Evolutionary conservation across 192 early-diverging fungal species (phyloP).

Genomic region (Coemansia sp.): DNA sequence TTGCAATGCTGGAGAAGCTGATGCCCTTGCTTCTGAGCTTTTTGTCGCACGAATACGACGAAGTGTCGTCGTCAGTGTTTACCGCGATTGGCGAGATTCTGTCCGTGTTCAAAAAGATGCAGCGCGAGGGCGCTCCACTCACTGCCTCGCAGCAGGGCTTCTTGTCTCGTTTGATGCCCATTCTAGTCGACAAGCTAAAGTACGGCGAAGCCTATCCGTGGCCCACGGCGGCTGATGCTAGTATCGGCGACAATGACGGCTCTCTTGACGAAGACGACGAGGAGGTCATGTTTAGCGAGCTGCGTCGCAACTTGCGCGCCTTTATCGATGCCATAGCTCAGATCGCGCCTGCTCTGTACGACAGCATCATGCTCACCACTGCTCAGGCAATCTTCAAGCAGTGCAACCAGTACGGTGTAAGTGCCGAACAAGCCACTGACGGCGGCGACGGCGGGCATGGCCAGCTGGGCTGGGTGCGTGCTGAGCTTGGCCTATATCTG

Average conservation of each 20-base stretch:
- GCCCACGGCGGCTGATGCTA: slow-evolving; percentile 38
- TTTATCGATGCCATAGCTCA: slow-evolving; percentile 78
- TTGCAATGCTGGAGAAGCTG: slow-evolving; percentile 72
- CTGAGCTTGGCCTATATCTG: slow-evolving; percentile 53
- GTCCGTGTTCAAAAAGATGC: slow-evolving; percentile 64
- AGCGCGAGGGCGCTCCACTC: slow-evolving; percentile 42
- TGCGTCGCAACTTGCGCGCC: slow-evolving; percentile 64
- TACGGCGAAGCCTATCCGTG: slow-evolving; percentile 85
- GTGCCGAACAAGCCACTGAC: slow-evolving; percentile 43
- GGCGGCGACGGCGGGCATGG: slow-evolving; percentile 32
- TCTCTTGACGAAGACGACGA: slow-evolving; percentile 79
- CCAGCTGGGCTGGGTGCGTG: slow-evolving; percentile 56
- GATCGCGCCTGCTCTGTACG: slow-evolving; percentile 59
- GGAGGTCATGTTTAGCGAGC: slow-evolving; percentile 51
- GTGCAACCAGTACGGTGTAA: slow-evolving; percentile 54
- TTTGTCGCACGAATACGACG: slow-evolving; percentile 81
- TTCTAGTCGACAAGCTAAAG: slow-evolving; percentile 86
- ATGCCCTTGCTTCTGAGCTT: slow-evolving; percentile 81
- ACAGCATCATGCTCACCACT: slow-evolving; percentile 44
- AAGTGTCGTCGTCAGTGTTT: slow-evolving; percentile 78
- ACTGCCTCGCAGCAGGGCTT: slow-evolving; percentile 34
- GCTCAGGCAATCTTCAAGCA: slow-evolving; percentile 50
- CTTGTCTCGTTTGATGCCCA: slow-evolving; percentile 47
- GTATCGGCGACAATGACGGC: slow-evolving; percentile 59
- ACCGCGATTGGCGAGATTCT: slow-evolving; percentile 75